Conservation (phyloP, 208 protist species). For the Leptomonas pyrrhocoris region DNA sequence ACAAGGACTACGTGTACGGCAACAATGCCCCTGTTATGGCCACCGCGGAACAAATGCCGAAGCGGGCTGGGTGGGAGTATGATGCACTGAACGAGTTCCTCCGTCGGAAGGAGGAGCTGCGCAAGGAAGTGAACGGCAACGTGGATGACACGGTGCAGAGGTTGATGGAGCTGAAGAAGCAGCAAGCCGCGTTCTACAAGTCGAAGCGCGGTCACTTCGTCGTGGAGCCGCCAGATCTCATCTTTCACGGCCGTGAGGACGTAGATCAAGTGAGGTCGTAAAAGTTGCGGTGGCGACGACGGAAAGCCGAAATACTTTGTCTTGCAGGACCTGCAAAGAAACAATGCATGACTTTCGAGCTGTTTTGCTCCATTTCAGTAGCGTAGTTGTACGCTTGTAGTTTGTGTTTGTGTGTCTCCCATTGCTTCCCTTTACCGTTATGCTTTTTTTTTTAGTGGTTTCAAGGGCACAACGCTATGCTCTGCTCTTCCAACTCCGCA, state of each 20-base stretch:
- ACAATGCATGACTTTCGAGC: too few relatives aligned
- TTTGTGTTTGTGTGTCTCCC: constrained; percentile 11
- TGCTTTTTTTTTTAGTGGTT: background rate
- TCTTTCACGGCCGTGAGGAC: constrained; percentile 53
- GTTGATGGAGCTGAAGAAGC: constrained; percentile 55
- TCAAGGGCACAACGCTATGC: background rate
- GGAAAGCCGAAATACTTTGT: background rate
- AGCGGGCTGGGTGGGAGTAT: constrained; percentile 61
- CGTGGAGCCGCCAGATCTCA: constrained; percentile 57
- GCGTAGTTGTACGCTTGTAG: constrained; percentile 3
- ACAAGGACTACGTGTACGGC: constrained; percentile 86
- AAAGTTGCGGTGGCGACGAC: background rate
- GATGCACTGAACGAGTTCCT: constrained; percentile 57
- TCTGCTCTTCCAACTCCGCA: too few relatives aligned
- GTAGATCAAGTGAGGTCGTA: constrained; percentile 47
- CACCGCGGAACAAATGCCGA: constrained; percentile 49
- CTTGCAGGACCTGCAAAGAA: too few relatives aligned
- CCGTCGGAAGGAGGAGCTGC: constrained; percentile 74
- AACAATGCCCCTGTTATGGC: constrained; percentile 48
- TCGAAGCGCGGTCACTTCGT: constrained; percentile 23
- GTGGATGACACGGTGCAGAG: constrained; percentile 70
- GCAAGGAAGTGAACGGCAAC: constrained; percentile 66
- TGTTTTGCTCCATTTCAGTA: background rate
- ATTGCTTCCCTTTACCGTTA: background rate
- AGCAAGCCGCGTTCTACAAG: constrained; percentile 44